phyloP scores from a whole-genome alignment of 768 basidiomycete species.

The Lactarius hatsudake region DNA sequence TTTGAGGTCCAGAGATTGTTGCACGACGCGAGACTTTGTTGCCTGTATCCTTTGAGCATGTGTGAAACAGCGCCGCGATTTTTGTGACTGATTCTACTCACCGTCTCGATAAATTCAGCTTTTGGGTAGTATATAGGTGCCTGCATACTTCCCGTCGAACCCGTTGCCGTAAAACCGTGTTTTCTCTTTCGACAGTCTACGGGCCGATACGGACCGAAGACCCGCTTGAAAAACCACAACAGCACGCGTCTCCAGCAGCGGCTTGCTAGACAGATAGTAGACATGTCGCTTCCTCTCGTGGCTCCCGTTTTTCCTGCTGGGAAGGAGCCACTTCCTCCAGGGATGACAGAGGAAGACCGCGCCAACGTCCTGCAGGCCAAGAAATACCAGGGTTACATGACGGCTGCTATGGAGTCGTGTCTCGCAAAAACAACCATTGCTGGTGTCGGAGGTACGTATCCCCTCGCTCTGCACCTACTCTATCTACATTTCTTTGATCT shows the following conservation, averaged over 20 bases:
- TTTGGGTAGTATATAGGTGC: slow-evolving; percentile 76
- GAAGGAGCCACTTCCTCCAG: slow-evolving; percentile 84
- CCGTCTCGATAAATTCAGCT: slow-evolving; percentile 87
- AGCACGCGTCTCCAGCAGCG: not conserved
- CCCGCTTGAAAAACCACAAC: not conserved
- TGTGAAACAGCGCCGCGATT: not conserved
- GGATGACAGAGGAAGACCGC: slow-evolving; percentile 78
- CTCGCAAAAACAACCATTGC: slow-evolving; percentile 77
- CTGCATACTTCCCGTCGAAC: slow-evolving; percentile 46
- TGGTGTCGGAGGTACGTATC: slow-evolving; percentile 72
- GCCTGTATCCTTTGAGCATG: slow-evolving; percentile 72
- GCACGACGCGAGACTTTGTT: slow-evolving; percentile 95
- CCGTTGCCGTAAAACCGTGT: not conserved
- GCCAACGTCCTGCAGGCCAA: slow-evolving; percentile 61
- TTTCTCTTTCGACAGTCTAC: not conserved
- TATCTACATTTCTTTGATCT: slow-evolving; percentile 7
- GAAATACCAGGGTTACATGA: slow-evolving; percentile 73
- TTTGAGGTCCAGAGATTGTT: slow-evolving; percentile 89
- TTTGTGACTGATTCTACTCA: slow-evolving; percentile 32
- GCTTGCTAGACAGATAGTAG: not conserved
- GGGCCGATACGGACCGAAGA: not conserved
- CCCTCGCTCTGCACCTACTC: not conserved
- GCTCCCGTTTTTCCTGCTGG: slow-evolving; percentile 82
- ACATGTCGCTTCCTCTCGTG: slow-evolving; percentile 38
- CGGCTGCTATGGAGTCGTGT: slow-evolving; percentile 81